Base-by-base conservation (phyloP, 2,329 filamentous ascomycete genomes). In the Aspergillus transmontanensis region DNA sequence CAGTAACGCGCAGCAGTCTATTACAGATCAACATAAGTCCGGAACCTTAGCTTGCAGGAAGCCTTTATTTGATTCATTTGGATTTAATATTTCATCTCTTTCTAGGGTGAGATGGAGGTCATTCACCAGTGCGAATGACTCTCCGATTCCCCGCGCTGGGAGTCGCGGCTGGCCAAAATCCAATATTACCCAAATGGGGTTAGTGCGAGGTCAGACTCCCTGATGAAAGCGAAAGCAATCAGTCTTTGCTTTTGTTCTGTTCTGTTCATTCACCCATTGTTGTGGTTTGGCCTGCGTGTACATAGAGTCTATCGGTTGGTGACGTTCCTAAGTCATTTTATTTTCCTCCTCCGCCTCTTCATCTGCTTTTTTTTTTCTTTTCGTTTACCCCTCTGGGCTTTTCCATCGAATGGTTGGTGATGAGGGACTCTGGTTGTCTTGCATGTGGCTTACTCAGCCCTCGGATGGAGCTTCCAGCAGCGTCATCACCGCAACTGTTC, bases 131-230 rank as follows among this genome's bases (percentile, higher is more conserved):
- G 51, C 28, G 30, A 36, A 23, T 36, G 28, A 56, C 16, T 50
- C 34, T 34, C 41, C 41, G 50, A 45, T 54, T 43, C 39, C 39
- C 50, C 39, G 51, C 53, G 39, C 39, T 30, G 43, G 32, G 53
- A 30, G 30, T 43, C 36, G 36, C 36, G 50, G 41, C 36, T 30
- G 41, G 39, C 26, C 21, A 12, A 39, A 59, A 30, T 55, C 30
- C 61, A 63, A 63, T 59, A 59, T 59, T 43, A 41, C 56, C 51
- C 23, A 41, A 46, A 59, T 30, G 50, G 43, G 48, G 28, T 56
- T 59, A 61, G 59, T 26, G n/a, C 19, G 21, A 9, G 34, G n/a
- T 45, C 26, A 23, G 14, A 28, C 14, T 10, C 16, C 10, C 4
- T 2, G 16, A 41, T 28, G 12, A 28, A 48, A 48, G 11, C 4